Evolutionary conservation across 164 flowering plant species (phyloP).

Genomic region (Chimonanthus praecox): DNA sequence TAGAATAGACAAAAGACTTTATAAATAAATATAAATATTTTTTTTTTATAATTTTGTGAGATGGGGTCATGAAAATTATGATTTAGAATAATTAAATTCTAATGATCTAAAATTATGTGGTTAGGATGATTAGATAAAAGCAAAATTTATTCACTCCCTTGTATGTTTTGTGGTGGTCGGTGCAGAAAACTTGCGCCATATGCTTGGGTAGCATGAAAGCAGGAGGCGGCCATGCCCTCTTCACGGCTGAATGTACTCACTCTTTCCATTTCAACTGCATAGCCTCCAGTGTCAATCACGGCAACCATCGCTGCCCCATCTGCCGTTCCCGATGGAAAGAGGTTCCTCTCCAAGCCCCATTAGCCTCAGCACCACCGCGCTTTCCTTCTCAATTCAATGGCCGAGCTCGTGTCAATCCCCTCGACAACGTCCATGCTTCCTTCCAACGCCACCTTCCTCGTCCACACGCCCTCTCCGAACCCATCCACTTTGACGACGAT

Average conservation of each 20-base stretch:
- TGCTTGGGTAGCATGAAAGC: slow-evolving; percentile 25
- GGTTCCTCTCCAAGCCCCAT: slow-evolving; percentile 24
- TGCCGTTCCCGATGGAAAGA: slow-evolving; percentile 35
- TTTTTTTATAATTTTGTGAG: background rate
- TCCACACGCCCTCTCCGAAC: slow-evolving; percentile 8
- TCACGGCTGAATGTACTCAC: slow-evolving; percentile 35
- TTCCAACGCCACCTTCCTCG: background rate
- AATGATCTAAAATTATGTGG: too few relatives aligned
- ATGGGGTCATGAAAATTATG: background rate
- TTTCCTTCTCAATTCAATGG: slow-evolving; percentile 1
- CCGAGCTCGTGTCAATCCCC: slow-evolving; percentile 10
- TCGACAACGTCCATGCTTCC: background rate
- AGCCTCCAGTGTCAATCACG: slow-evolving; percentile 24
- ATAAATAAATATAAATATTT: too few relatives aligned
- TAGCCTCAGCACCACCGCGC: background rate
- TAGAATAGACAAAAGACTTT: too few relatives aligned
- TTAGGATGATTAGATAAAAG: too few relatives aligned
- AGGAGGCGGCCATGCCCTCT: slow-evolving; percentile 29
- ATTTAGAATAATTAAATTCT: background rate
- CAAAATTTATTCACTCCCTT: background rate
- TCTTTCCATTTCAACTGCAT: slow-evolving; percentile 36
- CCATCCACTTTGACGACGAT: slow-evolving; percentile 28
- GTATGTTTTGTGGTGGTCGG: background rate
- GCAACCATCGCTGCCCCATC: slow-evolving; percentile 29
- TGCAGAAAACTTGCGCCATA: slow-evolving; percentile 32